Evolutionary conservation across 352 stramenopile genomes (phyloP), one percentile per base, ranked within the genome.

Genomic region (Phytophthora sojae): DNA sequence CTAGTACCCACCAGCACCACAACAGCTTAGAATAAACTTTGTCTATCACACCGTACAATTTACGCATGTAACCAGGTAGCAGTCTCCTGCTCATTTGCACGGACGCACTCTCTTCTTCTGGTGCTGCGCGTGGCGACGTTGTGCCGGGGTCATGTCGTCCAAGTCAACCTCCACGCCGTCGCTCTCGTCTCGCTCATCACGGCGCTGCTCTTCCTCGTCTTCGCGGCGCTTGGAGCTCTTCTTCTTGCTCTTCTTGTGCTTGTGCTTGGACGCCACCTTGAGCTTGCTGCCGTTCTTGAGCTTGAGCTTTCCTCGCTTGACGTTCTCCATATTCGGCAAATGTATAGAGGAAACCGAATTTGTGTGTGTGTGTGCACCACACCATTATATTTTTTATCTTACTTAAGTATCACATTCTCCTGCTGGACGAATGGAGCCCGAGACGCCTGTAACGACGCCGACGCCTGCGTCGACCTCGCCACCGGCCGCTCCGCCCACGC

Each of bases 251-350:
- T 90, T 89, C 74, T 84, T 90, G 59, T 85, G 77, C 61, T 88
- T 81, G 57, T 75, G 68, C 54, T 78, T 77, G 50, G 71, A 75
- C 57, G 76, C 66, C 44, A 88, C 76, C 75, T 93, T 95, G 70
- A 95, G 83, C 61, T 81, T 83, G 25, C 71, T 70, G 57, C 74
- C 71, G 50, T 62, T 71, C 83, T 96, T 96, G 58, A 96, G 83
- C 72, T 89, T 92, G 57, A 96, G 85, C 74, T 96, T 96, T 32
- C 88, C 88, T 37, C 88, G 81, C 77, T 93, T 93, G 26, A 94
- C 81, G 72, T 91, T 81, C 73, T 94, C 86, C 86, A 94, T 93
- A 51, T 19, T 3, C 42, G 4, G 52, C 2, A 9, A 42, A 42
- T 42, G 35, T n/a, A n/a, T n/a, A n/a, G n/a, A n/a, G n/a, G n/a